These are phyloP conservation scores for Debaryomyces nepalensis DNA, from an alignment of 1,139 yeast genomes.

Conservation along the genomic window DNA sequence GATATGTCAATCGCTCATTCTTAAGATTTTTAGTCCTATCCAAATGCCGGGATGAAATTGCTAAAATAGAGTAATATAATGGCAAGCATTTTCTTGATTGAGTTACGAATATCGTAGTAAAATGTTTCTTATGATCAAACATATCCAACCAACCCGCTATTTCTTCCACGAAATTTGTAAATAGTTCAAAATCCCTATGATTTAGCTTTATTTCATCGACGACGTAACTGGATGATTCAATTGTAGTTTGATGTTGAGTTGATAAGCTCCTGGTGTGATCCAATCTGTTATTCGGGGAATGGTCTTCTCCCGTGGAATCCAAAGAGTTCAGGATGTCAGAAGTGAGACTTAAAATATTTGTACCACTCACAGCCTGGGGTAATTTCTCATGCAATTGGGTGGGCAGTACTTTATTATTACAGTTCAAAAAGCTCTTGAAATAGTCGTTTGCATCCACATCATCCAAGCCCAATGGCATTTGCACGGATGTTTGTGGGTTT, in stretches of 20 bases:
- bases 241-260: not conserved
- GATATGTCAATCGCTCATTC: not conserved
- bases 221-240: not conserved
- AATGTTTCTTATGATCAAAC: not conserved
- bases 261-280: not conserved
- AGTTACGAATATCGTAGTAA: not conserved
- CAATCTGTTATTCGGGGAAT: too few relatives aligned
- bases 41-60: not conserved
- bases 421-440: slow-evolving; percentile 4
- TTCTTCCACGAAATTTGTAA: not conserved
- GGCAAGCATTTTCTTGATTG: not conserved
- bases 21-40: not conserved
- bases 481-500: slow-evolving; percentile 1
- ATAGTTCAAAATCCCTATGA: not conserved
- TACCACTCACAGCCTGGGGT: not conserved
- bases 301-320: too few relatives aligned
- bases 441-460: slow-evolving; percentile 2
- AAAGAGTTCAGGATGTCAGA: too few relatives aligned
- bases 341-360: not conserved
- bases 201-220: slow-evolving; percentile 7
- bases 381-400: not conserved
- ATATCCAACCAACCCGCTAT: not conserved
- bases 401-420: not conserved
- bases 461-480: slow-evolving; percentile 1
- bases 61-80: not conserved